Percentiles rank a stretch among this genome's conserved stretches.
Evolutionary conservation across 306 rosid species (phyloP).

Genomic region (Crataegus laevigata): DNA sequence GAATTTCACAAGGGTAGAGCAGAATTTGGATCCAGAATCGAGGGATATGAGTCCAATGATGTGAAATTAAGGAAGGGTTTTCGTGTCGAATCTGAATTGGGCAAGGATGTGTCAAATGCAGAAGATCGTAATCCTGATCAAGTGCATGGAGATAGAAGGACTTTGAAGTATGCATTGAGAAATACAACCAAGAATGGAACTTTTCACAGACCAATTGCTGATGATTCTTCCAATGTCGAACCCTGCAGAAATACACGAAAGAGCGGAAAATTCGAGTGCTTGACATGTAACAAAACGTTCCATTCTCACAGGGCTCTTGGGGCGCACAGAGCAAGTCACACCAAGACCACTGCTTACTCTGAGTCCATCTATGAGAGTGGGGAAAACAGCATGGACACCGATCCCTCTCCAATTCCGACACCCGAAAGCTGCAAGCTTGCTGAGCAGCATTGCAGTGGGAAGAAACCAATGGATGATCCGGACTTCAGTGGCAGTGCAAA

Average conservation of each 20-base stretch:
- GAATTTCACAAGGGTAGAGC: conserved; percentile 35
- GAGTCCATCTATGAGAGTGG: conserved; percentile 56
- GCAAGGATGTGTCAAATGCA: conserved; percentile 27
- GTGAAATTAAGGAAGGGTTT: conserved; percentile 23
- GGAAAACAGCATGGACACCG: conserved; percentile 54
- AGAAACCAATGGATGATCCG: conserved; percentile 11
- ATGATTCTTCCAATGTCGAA: conserved; percentile 21
- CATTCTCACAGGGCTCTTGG: conserved; percentile 35
- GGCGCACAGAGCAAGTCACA: conserved; percentile 33
- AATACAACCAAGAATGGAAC: conserved; percentile 32
- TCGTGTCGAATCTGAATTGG: conserved; percentile 17
- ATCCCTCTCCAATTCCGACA: conserved; percentile 28
- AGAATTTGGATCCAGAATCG: conserved; percentile 32
- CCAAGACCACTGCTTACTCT: conserved; percentile 22
- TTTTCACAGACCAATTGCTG: conserved; percentile 22
- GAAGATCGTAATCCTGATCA: conserved; percentile 21
- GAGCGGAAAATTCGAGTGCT: conserved; percentile 29
- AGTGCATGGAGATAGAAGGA: conserved; percentile 9
- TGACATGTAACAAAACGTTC: conserved; percentile 33
- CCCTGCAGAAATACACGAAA: conserved; percentile 14
- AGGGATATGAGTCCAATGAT: conserved; percentile 10
- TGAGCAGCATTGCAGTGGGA: conserved; percentile 13
- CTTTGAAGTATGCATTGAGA: conserved; percentile 30
- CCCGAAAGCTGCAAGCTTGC: conserved; percentile 10
- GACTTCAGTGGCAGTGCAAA: conserved; percentile 23